These are phyloP conservation scores for Boletus semigastroideus DNA, from an alignment of 1,284 basidiomycete genomes.

Conservation along the genomic window DNA sequence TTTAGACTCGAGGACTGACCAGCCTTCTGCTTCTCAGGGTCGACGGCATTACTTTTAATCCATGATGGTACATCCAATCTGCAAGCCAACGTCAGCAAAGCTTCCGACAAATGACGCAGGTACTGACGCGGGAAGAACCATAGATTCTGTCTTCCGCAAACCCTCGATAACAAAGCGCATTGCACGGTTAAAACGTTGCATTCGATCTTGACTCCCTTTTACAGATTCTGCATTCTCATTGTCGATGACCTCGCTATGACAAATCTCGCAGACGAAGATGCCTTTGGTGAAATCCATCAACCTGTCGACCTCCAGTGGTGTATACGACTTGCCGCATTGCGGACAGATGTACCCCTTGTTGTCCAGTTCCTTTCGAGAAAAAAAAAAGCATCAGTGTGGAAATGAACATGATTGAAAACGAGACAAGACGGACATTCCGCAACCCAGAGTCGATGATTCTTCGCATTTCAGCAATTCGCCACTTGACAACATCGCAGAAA, in stretches of 20 bases:
- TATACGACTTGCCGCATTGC: slow-evolving; percentile 82
- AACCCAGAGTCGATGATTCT: slow-evolving; percentile 64
- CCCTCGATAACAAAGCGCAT: slow-evolving; percentile 87
- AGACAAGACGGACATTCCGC: slow-evolving; percentile 61
- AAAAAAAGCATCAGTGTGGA: slow-evolving; percentile 4
- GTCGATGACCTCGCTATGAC: slow-evolving; percentile 80
- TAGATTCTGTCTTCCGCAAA: slow-evolving; percentile 86
- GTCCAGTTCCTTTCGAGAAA: slow-evolving; percentile 74
- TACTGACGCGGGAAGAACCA: slow-evolving; percentile 74
- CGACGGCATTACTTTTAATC: slow-evolving; percentile 68
- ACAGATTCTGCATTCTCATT: slow-evolving; percentile 90
- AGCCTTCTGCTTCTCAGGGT: slow-evolving; percentile 55
- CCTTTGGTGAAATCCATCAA: slow-evolving; percentile 69
- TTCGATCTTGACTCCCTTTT: slow-evolving; percentile 84
- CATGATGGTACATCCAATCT: slow-evolving; percentile 83
- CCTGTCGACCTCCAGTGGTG: slow-evolving; percentile 83
- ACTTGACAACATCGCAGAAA: slow-evolving; percentile 97
- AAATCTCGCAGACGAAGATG: slow-evolving; percentile 76
- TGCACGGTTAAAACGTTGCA: slow-evolving; percentile 94
- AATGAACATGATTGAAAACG: slow-evolving; percentile 1
- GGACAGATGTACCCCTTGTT: slow-evolving; percentile 97
- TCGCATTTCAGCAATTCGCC: slow-evolving; percentile 95
- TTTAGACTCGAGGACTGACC: slow-evolving; percentile 57
- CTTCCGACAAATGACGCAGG: background rate
- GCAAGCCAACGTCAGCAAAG: slow-evolving; percentile 2